These are phyloP conservation scores for Cystofilobasidium ferigula DNA, from an alignment of 768 basidiomycete genomes.

Conservation along the genomic window DNA sequence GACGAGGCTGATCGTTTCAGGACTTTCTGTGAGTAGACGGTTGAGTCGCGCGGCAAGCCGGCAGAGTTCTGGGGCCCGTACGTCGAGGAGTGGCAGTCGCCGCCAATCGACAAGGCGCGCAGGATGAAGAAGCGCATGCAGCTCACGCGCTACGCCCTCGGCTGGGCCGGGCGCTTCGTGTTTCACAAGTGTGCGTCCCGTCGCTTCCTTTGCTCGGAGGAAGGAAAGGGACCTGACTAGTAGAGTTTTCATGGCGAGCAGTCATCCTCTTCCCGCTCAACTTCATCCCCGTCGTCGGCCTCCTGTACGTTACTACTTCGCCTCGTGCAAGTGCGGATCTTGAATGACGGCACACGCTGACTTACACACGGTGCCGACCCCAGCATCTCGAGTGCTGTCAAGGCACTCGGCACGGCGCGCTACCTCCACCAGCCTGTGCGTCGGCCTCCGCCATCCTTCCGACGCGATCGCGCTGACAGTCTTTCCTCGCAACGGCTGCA, in stretches of 20 bases:
- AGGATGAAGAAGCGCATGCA: constrained; percentile 27
- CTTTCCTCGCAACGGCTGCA: constrained; percentile 37
- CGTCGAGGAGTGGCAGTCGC: constrained; percentile 49
- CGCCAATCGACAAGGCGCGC: constrained; percentile 20
- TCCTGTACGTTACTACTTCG: too few species aligned
- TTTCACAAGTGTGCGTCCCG: constrained; percentile 43
- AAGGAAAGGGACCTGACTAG: not conserved
- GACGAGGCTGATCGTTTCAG: not conserved
- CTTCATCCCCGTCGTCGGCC: constrained; percentile 60
- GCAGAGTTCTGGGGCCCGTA: constrained; percentile 74
- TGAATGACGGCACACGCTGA: too few species aligned
- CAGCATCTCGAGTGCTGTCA: constrained; percentile 50
- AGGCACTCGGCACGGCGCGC: constrained; percentile 56
- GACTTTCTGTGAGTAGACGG: constrained; percentile 50
- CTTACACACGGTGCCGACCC: not conserved
- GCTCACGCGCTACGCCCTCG: constrained; percentile 38
- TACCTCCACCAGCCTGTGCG: constrained; percentile 58
- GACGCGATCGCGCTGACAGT: constrained; percentile 13
- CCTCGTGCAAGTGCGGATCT: constrained; percentile 28
- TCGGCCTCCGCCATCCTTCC: constrained; percentile 4
- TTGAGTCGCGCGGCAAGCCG: constrained; percentile 69
- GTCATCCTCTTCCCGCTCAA: constrained; percentile 51
- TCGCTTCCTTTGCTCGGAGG: not conserved
- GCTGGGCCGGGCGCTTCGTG: constrained; percentile 42
- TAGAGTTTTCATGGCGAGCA: constrained; percentile 37